These are phyloP conservation scores for Dactylis glomerata DNA, from an alignment of 176 grass and related monocot genomes.

Conservation along the genomic window DNA sequence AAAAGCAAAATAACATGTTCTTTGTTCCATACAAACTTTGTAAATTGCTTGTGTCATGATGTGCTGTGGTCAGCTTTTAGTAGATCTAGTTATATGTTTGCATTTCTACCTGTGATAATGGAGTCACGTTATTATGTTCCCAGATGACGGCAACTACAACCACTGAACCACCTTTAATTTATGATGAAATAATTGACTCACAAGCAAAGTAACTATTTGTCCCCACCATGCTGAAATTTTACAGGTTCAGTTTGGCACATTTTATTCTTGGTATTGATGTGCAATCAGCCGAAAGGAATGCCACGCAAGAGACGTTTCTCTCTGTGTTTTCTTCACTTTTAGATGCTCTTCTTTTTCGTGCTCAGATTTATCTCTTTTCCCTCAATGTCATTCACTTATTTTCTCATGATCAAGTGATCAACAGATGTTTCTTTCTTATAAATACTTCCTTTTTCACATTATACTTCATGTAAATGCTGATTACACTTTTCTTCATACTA, in stretches of 20 bases:
- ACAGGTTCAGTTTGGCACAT: slow-evolving; percentile 87
- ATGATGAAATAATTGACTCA: no score
- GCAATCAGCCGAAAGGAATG: slow-evolving; percentile 53
- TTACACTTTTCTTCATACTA: neutral
- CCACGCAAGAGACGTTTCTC: slow-evolving; percentile 49
- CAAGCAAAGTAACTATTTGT: slow-evolving; percentile 29
- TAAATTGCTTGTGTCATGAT: no score
- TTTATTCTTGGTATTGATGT: slow-evolving; percentile 66
- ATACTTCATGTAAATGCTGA: neutral
- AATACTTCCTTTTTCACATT: neutral
- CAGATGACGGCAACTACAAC: no score
- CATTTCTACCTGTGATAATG: no score
- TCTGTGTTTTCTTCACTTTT: slow-evolving; percentile 88
- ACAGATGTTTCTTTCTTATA: slow-evolving; percentile 13
- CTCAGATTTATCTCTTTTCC: slow-evolving; percentile 55
- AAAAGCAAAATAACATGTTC: no score
- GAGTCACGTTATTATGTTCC: no score
- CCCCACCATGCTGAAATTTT: slow-evolving; percentile 19
- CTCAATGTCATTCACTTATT: slow-evolving; percentile 14
- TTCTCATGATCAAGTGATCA: neutral
- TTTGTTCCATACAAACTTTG: no score
- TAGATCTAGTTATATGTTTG: no score
- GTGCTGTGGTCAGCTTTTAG: no score
- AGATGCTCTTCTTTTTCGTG: slow-evolving; percentile 73
- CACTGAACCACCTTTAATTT: no score